Percentiles rank a stretch among this genome's conserved stretches.
phyloP scores from a whole-genome alignment of 805 yeast genomes.

The Cyberlindnera sargentensis region DNA sequence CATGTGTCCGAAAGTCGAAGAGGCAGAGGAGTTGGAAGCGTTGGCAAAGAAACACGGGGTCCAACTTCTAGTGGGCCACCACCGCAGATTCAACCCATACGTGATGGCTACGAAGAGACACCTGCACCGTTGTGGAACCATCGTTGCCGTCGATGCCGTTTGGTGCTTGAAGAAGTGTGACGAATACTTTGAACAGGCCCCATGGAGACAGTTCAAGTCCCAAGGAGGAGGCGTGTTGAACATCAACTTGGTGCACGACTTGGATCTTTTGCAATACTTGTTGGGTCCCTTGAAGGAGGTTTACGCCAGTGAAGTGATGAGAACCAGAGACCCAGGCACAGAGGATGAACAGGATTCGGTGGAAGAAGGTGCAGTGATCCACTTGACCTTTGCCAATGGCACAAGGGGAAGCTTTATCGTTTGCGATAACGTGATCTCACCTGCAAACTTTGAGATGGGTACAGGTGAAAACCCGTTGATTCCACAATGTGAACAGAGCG shows the following conservation, averaged over 20 bases:
- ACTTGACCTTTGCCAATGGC: constrained; percentile 11
- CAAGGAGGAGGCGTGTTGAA: constrained; percentile 16
- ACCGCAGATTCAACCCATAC: constrained; percentile 19
- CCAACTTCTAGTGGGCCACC: constrained; percentile 15
- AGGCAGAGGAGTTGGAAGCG: constrained; percentile 10
- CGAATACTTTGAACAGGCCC: constrained; percentile 12
- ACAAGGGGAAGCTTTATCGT: constrained; percentile 14
- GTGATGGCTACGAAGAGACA: constrained; percentile 15
- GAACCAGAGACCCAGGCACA: constrained; percentile 6
- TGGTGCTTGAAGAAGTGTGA: constrained; percentile 17
- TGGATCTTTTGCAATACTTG: constrained; percentile 15
- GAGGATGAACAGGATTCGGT: constrained; percentile 6
- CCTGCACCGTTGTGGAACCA: constrained; percentile 9
- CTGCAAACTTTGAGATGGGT: constrained; percentile 18
- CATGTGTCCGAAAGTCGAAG: constrained; percentile 11
- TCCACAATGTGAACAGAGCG: constrained; percentile 7
- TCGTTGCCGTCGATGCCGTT: constrained; percentile 17
- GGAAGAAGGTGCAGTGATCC: constrained; percentile 18
- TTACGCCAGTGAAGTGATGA: constrained; percentile 10
- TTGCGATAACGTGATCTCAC: constrained; percentile 17
- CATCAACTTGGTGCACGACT: constrained; percentile 16
- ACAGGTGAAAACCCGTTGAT: constrained; percentile 19
- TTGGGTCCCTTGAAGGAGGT: constrained; percentile 14
- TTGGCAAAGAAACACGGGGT: constrained; percentile 5
- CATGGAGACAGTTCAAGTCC: constrained; percentile 12